Conservation (phyloP, 805 yeast genomes). For the Candida qinlingensis region DNA sequence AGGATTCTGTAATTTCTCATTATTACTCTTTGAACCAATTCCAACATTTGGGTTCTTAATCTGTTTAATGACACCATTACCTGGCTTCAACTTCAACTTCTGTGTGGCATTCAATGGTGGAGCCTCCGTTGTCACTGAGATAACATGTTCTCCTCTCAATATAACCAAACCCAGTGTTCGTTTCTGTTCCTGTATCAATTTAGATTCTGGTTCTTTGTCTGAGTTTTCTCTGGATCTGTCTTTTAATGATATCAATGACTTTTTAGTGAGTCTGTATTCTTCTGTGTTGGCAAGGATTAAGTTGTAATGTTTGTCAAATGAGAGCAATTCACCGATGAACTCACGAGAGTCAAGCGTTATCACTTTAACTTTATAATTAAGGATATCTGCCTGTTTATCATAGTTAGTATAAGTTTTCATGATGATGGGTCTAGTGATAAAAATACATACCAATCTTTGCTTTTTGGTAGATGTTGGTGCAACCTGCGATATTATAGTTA, state of each 20-base stretch:
- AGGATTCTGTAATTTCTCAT: conserved; percentile 19
- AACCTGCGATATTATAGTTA: conserved; percentile 11
- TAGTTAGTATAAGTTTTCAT: conserved; percentile 1
- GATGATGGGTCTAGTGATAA: neutral
- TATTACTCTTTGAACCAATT: conserved; percentile 1
- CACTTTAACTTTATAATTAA: conserved; percentile 69
- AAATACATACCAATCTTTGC: conserved; percentile 36
- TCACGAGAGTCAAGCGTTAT: conserved; percentile 73
- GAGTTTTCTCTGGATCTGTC: conserved; percentile 32
- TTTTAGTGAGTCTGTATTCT: conserved; percentile 72
- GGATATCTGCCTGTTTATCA: conserved; percentile 43
- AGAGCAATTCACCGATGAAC: conserved; percentile 72
- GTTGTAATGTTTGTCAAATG: conserved; percentile 89
- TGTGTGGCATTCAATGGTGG: conserved; percentile 24
- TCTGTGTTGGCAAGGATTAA: conserved; percentile 79
- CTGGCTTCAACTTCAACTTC: conserved; percentile 23
- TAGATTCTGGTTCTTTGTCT: conserved; percentile 28
- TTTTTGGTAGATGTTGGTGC: conserved; percentile 30
- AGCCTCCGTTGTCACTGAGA: conserved; percentile 39
- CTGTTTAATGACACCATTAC: conserved; percentile 29
- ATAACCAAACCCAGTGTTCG: conserved; percentile 77
- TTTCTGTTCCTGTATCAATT: conserved; percentile 51
- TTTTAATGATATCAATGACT: conserved; percentile 35
- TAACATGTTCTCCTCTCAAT: conserved; percentile 82
- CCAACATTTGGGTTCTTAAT: conserved; percentile 7